Conservation (phyloP, 2,329 filamentous ascomycete species). For the Aureobasidium sp. region DNA sequence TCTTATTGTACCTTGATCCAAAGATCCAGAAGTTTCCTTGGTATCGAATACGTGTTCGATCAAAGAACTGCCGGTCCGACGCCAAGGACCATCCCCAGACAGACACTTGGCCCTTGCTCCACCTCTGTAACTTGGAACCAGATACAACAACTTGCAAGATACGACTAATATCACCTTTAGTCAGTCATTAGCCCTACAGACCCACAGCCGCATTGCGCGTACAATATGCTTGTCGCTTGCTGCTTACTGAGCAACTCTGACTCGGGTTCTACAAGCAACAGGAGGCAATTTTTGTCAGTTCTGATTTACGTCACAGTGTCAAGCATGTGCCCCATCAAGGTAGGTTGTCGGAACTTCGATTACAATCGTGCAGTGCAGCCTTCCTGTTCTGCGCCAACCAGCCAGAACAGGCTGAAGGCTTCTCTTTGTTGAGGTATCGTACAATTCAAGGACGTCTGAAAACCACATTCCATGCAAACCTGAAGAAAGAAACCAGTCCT, state of each 20-base stretch:
- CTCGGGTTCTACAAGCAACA: background rate
- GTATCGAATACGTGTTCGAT: background rate
- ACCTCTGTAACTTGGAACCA: background rate
- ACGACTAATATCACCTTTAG: background rate
- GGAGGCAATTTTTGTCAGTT: background rate
- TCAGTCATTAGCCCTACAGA: background rate
- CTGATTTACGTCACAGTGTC: background rate
- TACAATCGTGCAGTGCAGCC: background rate
- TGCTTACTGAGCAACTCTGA: background rate
- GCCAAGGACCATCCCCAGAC: background rate
- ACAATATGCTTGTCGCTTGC: background rate
- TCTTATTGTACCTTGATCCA: background rate
- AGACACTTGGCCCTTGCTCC: background rate
- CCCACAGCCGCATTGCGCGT: background rate
- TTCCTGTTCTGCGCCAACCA: background rate
- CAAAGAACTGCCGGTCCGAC: background rate
- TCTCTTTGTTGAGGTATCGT: background rate
- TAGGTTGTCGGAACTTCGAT: background rate
- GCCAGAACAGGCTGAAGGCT: background rate
- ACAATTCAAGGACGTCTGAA: background rate
- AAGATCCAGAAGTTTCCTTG: constrained; percentile 10
- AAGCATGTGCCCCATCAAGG: background rate
- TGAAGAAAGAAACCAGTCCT: background rate
- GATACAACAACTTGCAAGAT: background rate
- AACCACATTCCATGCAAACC: background rate